Conservation (phyloP, 176 grass and related monocot genomes). For the Rhynchospora pubera region DNA sequence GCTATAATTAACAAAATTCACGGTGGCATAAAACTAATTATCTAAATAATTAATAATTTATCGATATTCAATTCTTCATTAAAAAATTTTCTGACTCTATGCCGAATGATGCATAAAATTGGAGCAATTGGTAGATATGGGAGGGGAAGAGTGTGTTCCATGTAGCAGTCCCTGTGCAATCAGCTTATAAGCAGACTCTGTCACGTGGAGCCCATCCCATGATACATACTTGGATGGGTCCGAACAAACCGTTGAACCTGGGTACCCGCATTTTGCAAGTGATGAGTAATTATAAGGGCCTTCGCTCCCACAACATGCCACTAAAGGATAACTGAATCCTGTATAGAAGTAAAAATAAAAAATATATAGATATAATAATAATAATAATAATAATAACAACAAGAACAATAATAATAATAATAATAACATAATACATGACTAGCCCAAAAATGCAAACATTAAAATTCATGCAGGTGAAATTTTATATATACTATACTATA, state of each 20-base stretch:
- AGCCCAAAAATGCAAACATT: not conserved
- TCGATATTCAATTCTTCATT: too few species aligned
- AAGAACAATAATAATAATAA: too few species aligned
- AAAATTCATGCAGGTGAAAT: too few species aligned
- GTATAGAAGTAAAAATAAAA: not conserved
- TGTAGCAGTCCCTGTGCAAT: constrained; percentile 51
- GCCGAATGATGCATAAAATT: not conserved
- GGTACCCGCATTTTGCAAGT: constrained; percentile 32
- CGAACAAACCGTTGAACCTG: constrained; percentile 43
- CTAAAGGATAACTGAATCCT: constrained; percentile 56
- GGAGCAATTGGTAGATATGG: constrained; percentile 30
- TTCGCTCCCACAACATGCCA: constrained; percentile 57
- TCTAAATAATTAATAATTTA: too few species aligned
- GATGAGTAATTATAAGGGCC: constrained; percentile 46
- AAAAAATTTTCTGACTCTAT: too few species aligned
- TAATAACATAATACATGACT: too few species aligned
- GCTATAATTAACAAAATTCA: too few species aligned
- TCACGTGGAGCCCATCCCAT: constrained; percentile 74
- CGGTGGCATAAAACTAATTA: too few species aligned
- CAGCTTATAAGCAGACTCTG: constrained; percentile 55
- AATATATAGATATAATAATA: too few species aligned
- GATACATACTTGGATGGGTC: constrained; percentile 60
- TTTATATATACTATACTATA: too few species aligned
- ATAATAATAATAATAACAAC: too few species aligned
- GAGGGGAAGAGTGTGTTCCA: constrained; percentile 39